Percentiles rank a stretch among this genome's conserved stretches.
These are phyloP conservation scores for Phytophthora pinifolia DNA, from an alignment of 352 stramenopile genomes.

Conservation along the genomic window DNA sequence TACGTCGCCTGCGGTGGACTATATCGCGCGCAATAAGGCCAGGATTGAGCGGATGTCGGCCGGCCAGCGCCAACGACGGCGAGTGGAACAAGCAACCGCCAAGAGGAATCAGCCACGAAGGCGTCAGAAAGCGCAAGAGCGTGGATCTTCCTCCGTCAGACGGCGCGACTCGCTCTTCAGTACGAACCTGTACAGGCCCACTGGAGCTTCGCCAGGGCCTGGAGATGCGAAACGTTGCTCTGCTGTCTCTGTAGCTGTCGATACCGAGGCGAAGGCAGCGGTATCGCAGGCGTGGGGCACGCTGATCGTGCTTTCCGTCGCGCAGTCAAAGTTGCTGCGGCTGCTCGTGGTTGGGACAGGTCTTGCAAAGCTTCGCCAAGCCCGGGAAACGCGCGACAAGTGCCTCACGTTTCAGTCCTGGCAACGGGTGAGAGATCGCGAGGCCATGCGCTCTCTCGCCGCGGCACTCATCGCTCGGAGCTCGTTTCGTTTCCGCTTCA, in stretches of 20 bases:
- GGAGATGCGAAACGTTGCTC: conserved; percentile 2
- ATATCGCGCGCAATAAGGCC: conserved; percentile 37
- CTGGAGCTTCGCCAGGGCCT: background rate
- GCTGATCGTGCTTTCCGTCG: conserved; percentile 36
- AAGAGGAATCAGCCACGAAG: background rate
- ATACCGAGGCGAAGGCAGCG: background rate
- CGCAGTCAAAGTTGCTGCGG: conserved; percentile 39
- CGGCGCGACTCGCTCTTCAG: conserved; percentile 41
- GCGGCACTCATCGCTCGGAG: conserved; percentile 39
- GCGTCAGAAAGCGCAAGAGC: background rate
- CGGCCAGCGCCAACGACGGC: conserved; percentile 24
- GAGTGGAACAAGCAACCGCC: conserved; percentile 3
- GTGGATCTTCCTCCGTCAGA: conserved; percentile 14
- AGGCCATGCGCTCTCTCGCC: conserved; percentile 26
- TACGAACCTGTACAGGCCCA: background rate
- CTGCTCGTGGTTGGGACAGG: conserved; percentile 28
- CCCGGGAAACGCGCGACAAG: conserved; percentile 33
- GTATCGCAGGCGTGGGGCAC: conserved; percentile 40
- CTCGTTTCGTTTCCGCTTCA: conserved; percentile 39
- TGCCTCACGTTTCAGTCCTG: conserved; percentile 42
- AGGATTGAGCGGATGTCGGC: conserved; percentile 27
- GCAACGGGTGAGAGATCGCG: conserved; percentile 34
- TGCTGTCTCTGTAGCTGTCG: background rate
- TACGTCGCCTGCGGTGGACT: conserved; percentile 18
- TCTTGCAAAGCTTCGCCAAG: conserved; percentile 24